Conservation (phyloP, 768 basidiomycete species). For the Termitomyces sp. region DNA sequence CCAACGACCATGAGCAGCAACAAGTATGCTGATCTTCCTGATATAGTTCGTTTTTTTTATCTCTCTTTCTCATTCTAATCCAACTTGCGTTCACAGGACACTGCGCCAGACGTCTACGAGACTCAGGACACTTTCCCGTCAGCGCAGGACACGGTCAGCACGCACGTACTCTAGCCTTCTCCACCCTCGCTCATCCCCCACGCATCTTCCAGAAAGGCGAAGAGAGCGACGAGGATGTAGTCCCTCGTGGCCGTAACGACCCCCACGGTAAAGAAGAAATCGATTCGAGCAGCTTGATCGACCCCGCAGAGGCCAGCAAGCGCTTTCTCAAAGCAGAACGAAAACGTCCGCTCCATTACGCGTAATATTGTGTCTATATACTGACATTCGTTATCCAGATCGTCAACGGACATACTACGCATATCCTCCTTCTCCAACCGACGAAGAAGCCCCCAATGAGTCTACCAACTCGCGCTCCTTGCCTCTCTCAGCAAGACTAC, state of each 20-base stretch:
- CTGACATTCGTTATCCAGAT: conserved; percentile 23
- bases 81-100: conserved; percentile 50
- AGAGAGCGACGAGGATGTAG: conserved; percentile 61
- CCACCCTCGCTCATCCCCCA: conserved; percentile 4
- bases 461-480: conserved; percentile 27
- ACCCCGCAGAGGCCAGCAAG: conserved; percentile 60
- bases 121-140: conserved; percentile 73
- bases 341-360: conserved; percentile 36
- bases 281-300: conserved; percentile 59
- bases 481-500: conserved; percentile 55
- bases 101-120: conserved; percentile 88
- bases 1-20: conserved; percentile 45
- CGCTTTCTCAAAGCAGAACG: conserved; percentile 71
- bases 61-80: background rate
- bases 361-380: background rate
- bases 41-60: conserved; percentile 59
- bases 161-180: conserved; percentile 5
- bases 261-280: conserved; percentile 54
- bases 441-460: conserved; percentile 35
- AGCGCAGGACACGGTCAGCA: conserved; percentile 43
- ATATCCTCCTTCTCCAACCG: conserved; percentile 64
- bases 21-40: conserved; percentile 89
- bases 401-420: conserved; percentile 54
- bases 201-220: conserved; percentile 44
- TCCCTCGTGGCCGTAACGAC: conserved; percentile 35